Evolutionary conservation across 2,329 filamentous ascomycete species (phyloP), one percentile per base, ranked within the genome.

Genomic region (Claviceps arundinis): DNA sequence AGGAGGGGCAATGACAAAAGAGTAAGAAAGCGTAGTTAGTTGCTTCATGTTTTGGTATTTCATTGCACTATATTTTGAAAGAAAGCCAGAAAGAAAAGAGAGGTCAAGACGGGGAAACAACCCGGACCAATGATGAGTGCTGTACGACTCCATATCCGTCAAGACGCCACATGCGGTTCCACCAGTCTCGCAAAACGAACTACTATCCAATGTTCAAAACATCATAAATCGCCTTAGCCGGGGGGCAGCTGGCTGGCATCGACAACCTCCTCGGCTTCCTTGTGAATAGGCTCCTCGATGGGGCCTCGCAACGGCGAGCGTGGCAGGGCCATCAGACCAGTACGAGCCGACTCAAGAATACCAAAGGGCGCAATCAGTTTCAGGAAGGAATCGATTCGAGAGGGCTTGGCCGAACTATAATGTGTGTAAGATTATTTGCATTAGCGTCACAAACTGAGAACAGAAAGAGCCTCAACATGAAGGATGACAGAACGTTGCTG

Each of bases 241-340:
- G 93, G 93, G 58, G 93, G 93, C 47, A 98, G 81, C 65, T 89
- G 82, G 78, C 89, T 95, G 58, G 85, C 87, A 69, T 98, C 93
- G 50, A 98, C 91, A 66, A 96, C 81, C 60, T 98, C 93, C 61
- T 93, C 87, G 7, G 91, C 89, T 54, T 97, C 91, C 75, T 93
- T 95, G 37, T 73, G 76, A 11, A 82, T 66, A 19, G 79, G 68
- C 55, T 89, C 80, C 57, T 91, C 88, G 51, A 78, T 79, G 24
- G 81, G 78, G 54, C 81, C 85, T 56, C 87, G 81, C 47, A 98
- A 80, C 41, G 93, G 93, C 38, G 93, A 95, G 59, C 93, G 85
- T 53, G 93, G 93, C 58, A 98, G 77, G 47, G 93, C 93, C 91
- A 97, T 98, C 54, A 98, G 78, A 68, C 93, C 93, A 53, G 93